Base-by-base conservation (phyloP, 305 asterid genomes). In the Salvia sclarea region DNA sequence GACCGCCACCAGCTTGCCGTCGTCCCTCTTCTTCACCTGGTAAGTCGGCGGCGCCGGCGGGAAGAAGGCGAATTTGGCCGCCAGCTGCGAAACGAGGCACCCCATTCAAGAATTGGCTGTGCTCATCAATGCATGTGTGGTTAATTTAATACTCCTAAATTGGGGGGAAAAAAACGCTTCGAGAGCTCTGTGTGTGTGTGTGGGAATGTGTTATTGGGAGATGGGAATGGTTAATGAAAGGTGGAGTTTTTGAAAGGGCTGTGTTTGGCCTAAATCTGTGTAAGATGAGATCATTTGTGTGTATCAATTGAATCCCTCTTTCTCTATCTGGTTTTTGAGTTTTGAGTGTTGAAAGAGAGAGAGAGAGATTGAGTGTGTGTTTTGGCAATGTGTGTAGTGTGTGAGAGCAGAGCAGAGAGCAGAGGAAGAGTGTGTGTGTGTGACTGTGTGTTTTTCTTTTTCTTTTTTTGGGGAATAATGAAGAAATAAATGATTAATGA, bases 41-140 rank as follows among this genome's bases (percentile, higher is more conserved):
- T 94, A 94, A 8, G 99, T 94, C 6, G 98, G 81, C 75, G 99
- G 98, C 56, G 84, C 52, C 8, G 99, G 99, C 13, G 99, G 99
- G 10, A 91, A 94, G 81, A 94, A 94, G 1, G 99, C 99, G 73
- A 94, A 89, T 72, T 91, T 94, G 18, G 99, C 96, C 13, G 96
- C 99, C 64, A 94, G 76, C 68, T 87, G 96, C 57, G 99, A 94
- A 0, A 91, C 38, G 72, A 88, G 72, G 68, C 98, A 91, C 20
- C 99, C 98, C 99, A 94, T 92, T 14, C 28, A 52, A 16, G 30
- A 66, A 12, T 12, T 17, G 33, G 16, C 8, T 10, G 45, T 58
- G 72, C 77, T 82, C 92, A 88, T 88, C 81, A 73, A 88, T 88
- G 87, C 87, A 83, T 82, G 78, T 67, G 66, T 63, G 64, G 20